Percentiles rank a stretch among this genome's conserved stretches.
These are phyloP conservation scores for Shiraia bambusicola DNA, from an alignment of 2,329 filamentous ascomycete species.

Conservation along the genomic window DNA sequence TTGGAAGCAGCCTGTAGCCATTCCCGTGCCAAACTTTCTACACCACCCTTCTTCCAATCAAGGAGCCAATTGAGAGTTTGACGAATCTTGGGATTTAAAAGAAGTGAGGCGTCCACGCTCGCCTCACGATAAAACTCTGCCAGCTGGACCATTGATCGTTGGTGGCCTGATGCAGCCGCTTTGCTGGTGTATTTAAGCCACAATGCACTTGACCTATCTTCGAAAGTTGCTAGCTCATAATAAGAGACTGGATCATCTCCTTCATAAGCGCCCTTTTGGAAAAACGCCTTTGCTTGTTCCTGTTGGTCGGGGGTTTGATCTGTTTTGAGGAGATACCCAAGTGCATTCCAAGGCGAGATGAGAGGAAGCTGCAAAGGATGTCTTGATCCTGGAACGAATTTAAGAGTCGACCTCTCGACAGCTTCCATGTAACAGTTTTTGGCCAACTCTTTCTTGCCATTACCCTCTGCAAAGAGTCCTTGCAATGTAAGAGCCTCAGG, in stretches of 20 bases:
- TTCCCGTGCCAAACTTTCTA: constrained; percentile 25
- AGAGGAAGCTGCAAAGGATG: constrained; percentile 29
- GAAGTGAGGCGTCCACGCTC: constrained; percentile 19
- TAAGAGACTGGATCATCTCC: constrained; percentile 49
- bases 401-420: constrained; percentile 14
- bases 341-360: constrained; percentile 35
- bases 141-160: constrained; percentile 42
- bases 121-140: constrained; percentile 45
- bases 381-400: constrained; percentile 12
- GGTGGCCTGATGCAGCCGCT: constrained; percentile 46
- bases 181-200: constrained; percentile 51
- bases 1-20: constrained; percentile 35
- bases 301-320: constrained; percentile 13
- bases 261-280: constrained; percentile 40
- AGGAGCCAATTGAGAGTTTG: constrained; percentile 29
- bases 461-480: constrained; percentile 33
- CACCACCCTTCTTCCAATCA: constrained; percentile 17
- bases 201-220: constrained; percentile 26
- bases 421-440: constrained; percentile 26
- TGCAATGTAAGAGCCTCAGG: constrained; percentile 32
- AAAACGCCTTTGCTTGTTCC: constrained; percentile 31
- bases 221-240: constrained; percentile 39
- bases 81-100: constrained; percentile 13
- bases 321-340: constrained; percentile 27
- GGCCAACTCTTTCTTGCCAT: constrained; percentile 25